phyloP scores from a whole-genome alignment of 176 grass and related monocot genomes.

The Zea luxurians region DNA sequence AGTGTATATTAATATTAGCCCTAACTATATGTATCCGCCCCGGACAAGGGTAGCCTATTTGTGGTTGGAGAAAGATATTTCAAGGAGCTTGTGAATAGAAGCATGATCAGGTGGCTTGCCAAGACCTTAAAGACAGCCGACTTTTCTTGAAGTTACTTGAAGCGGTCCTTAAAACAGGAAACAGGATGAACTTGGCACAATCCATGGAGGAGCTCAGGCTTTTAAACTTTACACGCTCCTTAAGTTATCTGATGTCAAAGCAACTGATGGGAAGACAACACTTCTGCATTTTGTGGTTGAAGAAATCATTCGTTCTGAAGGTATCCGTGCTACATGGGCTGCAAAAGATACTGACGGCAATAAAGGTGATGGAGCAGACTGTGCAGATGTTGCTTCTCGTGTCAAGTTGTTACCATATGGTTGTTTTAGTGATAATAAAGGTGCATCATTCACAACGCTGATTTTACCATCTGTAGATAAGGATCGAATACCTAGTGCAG shows the following conservation, averaged over 20 bases:
- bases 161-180: slow-evolving; percentile 84
- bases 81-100: no score
- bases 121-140: slow-evolving; percentile 64
- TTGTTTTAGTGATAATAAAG: slow-evolving; percentile 19
- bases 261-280: slow-evolving; percentile 79
- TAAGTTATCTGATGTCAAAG: slow-evolving; percentile 83
- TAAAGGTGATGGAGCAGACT: slow-evolving; percentile 4
- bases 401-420: slow-evolving; percentile 18
- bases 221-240: slow-evolving; percentile 87
- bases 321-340: no score
- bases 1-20: no score
- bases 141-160: slow-evolving; percentile 88
- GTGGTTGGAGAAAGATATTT: no score
- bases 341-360: no score
- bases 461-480: slow-evolving; percentile 38
- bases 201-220: slow-evolving; percentile 72
- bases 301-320: no score
- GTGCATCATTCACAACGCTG: slow-evolving; percentile 27
- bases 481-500: slow-evolving; percentile 67
- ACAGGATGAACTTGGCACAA: slow-evolving; percentile 84
- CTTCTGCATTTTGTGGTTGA: slow-evolving; percentile 81
- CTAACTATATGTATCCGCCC: no score
- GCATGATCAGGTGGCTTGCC: slow-evolving; percentile 67
- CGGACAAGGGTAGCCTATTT: no score
- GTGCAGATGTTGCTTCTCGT: slow-evolving; percentile 11